Evolutionary conservation across 179 eudicot species (phyloP).

Genomic region (Spinacia oleracea): DNA sequence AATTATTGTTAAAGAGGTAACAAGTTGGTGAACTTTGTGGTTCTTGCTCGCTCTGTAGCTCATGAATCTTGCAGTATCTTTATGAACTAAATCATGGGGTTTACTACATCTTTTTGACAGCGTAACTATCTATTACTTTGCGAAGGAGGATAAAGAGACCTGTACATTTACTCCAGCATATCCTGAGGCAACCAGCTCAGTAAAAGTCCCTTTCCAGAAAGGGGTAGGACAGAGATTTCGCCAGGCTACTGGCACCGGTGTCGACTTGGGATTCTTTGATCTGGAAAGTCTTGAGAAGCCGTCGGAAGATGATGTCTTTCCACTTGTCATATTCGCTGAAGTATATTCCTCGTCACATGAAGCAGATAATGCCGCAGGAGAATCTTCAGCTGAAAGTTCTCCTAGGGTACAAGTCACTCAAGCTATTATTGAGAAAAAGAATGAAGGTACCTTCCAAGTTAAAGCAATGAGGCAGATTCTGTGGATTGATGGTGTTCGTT

Average conservation of each 20-base stretch:
- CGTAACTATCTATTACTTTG: conserved; percentile 75
- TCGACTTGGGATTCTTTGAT: conserved; percentile 76
- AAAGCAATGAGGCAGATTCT: conserved; percentile 73
- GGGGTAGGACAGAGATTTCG: conserved; percentile 73
- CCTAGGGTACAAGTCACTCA: conserved; percentile 73
- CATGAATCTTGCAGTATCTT: not conserved
- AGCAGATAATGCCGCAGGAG: conserved; percentile 33
- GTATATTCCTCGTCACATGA: conserved; percentile 38
- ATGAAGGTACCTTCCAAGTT: conserved; percentile 50
- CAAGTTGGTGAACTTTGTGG: not conserved
- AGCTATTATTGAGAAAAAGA: conserved; percentile 64
- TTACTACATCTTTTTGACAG: conserved; percentile 38
- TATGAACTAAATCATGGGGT: conserved; percentile 10
- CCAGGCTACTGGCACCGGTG: conserved; percentile 83
- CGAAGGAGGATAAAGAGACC: conserved; percentile 71
- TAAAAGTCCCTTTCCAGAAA: conserved; percentile 71
- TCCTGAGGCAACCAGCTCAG: conserved; percentile 55
- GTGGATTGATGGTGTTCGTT: conserved; percentile 71
- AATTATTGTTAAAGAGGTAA: not conserved
- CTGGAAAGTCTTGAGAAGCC: conserved; percentile 68
- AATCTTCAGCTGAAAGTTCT: conserved; percentile 35
- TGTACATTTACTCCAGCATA: conserved; percentile 50
- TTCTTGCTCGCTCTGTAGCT: conserved; percentile 5
- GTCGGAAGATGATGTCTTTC: conserved; percentile 64
- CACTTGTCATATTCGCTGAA: conserved; percentile 85